A percentile compares a stretch with the other conserved stretches of the same genome.
phyloP scores from a whole-genome alignment of 805 yeast species.

The Nakazawaea ishiwadae region DNA sequence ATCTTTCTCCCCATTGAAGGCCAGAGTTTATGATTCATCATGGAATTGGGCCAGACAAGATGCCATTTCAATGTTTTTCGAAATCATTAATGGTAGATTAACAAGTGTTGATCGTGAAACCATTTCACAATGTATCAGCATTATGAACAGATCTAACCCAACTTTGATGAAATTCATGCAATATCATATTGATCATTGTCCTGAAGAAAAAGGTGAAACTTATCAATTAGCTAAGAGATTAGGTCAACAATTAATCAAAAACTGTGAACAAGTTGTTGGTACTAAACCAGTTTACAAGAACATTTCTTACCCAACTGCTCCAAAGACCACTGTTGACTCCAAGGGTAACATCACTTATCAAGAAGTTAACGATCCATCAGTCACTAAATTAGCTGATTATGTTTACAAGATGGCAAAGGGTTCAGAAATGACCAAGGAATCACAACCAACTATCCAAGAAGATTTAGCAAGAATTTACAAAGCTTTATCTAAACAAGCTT shows the following conservation, averaged over 20 bases:
- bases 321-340: constrained; percentile 81
- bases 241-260: constrained; percentile 92
- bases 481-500: constrained; percentile 73
- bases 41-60: constrained; percentile 99
- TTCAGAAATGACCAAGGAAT: constrained; percentile 69
- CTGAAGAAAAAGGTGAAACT: constrained; percentile 85
- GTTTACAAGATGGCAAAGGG: constrained; percentile 97
- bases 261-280: constrained; percentile 79
- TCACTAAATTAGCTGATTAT: constrained; percentile 92
- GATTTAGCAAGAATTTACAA: constrained; percentile 80
- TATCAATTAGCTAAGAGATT: constrained; percentile 84
- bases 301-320: constrained; percentile 91
- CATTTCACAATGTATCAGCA: constrained; percentile 91
- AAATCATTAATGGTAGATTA: constrained; percentile 90
- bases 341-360: constrained; percentile 84
- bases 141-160: constrained; percentile 96
- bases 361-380: constrained; percentile 85
- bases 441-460: constrained; percentile 76
- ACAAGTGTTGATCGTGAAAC: constrained; percentile 93
- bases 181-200: constrained; percentile 80
- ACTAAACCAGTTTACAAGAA: constrained; percentile 93
- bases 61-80: constrained; percentile 87
- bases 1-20: constrained; percentile 85
- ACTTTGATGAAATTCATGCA: constrained; percentile 95
- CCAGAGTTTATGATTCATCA: constrained; percentile 93